Evolutionary conservation across 176 grass and related monocot genomes (phyloP).

Genomic region (Eleusine indica): DNA sequence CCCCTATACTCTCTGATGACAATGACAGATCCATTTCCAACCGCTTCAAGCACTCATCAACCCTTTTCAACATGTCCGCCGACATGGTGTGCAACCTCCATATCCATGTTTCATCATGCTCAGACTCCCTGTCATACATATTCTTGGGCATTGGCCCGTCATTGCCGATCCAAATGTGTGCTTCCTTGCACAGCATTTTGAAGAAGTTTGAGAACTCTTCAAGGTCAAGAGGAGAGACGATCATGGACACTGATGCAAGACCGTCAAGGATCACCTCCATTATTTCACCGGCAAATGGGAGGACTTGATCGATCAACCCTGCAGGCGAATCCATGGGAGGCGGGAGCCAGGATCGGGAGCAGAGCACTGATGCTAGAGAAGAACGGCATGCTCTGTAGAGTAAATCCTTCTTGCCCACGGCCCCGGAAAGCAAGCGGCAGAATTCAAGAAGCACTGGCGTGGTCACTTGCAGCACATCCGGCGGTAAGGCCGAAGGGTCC

Average conservation of each 20-base stretch:
- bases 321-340: constrained; percentile 39
- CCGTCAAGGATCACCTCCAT: constrained; percentile 49
- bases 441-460: constrained; percentile 69
- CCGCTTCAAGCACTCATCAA: constrained; percentile 66
- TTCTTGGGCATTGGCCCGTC: constrained; percentile 50
- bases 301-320: constrained; percentile 61
- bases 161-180: constrained; percentile 42
- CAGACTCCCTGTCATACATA: constrained; percentile 56
- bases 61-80: constrained; percentile 61
- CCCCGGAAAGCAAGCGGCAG: constrained; percentile 55
- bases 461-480: constrained; percentile 40
- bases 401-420: constrained; percentile 49
- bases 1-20: constrained; percentile 46
- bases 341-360: constrained; percentile 28
- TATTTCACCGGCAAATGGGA: constrained; percentile 69
- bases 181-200: constrained; percentile 53
- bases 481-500: constrained; percentile 44
- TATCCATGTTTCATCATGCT: constrained; percentile 65
- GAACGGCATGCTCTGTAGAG: constrained; percentile 70
- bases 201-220: constrained; percentile 85
- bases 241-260: constrained; percentile 57
- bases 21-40: constrained; percentile 63
- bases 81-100: constrained; percentile 58
- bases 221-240: constrained; percentile 48
- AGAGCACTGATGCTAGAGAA: constrained; percentile 56